phyloP scores from a whole-genome alignment of 2,329 filamentous ascomycete species.

The Eurotiales sp. region DNA sequence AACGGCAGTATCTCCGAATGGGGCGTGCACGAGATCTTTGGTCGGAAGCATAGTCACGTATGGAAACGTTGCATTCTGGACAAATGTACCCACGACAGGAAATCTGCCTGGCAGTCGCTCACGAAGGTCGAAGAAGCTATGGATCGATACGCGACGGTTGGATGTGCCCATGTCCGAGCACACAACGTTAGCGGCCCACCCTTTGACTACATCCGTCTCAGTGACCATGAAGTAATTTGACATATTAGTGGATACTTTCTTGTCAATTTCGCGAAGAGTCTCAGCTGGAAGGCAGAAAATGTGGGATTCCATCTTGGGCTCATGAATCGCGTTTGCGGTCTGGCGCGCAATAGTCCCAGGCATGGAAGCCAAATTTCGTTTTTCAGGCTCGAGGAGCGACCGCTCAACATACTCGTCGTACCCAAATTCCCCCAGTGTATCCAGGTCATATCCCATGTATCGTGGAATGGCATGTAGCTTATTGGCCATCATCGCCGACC shows the following conservation, averaged over 20 bases:
- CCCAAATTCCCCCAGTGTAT: background rate
- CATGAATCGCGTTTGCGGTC: background rate
- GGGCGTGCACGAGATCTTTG: background rate
- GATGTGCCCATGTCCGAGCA: background rate
- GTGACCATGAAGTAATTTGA: background rate
- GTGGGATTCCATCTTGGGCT: background rate
- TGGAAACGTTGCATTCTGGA: conserved; percentile 4
- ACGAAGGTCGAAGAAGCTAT: background rate
- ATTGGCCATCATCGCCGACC: background rate
- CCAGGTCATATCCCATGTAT: background rate
- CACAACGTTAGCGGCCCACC: background rate
- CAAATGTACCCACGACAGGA: background rate
- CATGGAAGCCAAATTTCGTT: background rate
- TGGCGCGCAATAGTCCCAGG: background rate
- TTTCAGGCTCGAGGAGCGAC: background rate
- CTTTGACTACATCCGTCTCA: conserved; percentile 6
- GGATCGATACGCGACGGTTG: background rate
- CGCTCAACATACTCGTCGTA: background rate
- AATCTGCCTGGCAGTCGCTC: background rate
- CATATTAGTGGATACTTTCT: background rate
- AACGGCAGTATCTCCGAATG: background rate
- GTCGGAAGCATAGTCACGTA: background rate
- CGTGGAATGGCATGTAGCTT: background rate
- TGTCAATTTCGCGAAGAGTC: background rate
- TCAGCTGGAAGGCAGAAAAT: background rate